Conservation (phyloP, 1,284 basidiomycete species). For the Puccinia triticina region DNA sequence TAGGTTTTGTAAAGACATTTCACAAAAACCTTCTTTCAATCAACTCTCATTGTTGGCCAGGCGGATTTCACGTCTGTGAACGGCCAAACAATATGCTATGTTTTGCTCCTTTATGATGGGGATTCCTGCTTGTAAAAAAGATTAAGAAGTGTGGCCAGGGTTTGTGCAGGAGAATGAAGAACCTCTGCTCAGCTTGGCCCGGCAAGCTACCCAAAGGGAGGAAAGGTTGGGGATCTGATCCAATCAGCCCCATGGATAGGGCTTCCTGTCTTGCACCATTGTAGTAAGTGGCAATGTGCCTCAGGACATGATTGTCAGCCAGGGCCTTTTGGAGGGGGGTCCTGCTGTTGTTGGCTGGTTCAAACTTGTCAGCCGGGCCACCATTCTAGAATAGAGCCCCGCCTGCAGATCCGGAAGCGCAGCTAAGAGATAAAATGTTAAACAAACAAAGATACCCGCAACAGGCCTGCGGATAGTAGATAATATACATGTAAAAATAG, state of each 20-base stretch:
- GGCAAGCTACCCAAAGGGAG: neutral
- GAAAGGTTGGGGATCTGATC: neutral
- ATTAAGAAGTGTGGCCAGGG: neutral
- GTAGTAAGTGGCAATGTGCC: neutral
- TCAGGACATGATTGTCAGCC: neutral
- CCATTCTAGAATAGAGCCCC: too few relatives aligned
- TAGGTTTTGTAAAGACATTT: neutral
- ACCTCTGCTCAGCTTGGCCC: conserved; percentile 6
- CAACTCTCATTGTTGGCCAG: neutral
- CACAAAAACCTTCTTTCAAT: neutral
- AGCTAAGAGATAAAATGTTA: too few relatives aligned
- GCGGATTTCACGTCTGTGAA: neutral
- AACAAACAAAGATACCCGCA: too few relatives aligned
- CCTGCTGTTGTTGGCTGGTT: neutral
- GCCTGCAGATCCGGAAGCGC: too few relatives aligned
- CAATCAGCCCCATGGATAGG: neutral
- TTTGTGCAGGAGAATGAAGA: neutral
- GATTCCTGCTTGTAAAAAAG: neutral
- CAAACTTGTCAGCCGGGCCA: too few relatives aligned
- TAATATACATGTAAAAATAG: too few relatives aligned
- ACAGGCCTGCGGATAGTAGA: too few relatives aligned
- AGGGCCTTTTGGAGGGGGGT: conserved; percentile 7
- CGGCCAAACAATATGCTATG: conserved; percentile 3
- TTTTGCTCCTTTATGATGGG: neutral
- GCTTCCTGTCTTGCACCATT: neutral